A percentile compares a stretch with the other conserved stretches of the same genome.
Conservation (phyloP, 768 basidiomycete genomes). For the Suillus clintonianus region DNA sequence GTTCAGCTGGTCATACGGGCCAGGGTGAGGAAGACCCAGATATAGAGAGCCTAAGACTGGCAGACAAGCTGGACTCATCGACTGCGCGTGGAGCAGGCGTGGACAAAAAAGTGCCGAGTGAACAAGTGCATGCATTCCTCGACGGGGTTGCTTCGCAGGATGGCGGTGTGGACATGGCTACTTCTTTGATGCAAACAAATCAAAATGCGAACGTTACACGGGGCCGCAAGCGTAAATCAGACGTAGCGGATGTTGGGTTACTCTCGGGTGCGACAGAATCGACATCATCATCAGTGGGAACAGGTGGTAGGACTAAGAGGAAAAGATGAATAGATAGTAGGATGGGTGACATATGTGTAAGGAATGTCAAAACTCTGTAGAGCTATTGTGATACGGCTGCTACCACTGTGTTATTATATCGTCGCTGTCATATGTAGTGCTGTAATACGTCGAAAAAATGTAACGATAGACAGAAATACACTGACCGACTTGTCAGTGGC, state of each 20-base stretch:
- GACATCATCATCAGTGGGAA: conserved; percentile 6
- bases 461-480: neutral
- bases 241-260: conserved; percentile 18
- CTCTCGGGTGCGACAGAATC: neutral
- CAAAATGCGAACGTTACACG: conserved; percentile 6
- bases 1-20: conserved; percentile 16
- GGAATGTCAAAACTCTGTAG: neutral
- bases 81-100: conserved; percentile 32
- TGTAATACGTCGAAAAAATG: conserved; percentile 3
- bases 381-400: neutral
- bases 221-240: conserved; percentile 44
- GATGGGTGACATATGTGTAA: neutral
- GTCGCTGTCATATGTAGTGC: conserved; percentile 5
- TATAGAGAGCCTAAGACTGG: conserved; percentile 26
- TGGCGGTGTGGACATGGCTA: conserved; percentile 11
- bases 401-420: neutral
- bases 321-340: conserved; percentile 25
- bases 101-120: conserved; percentile 29
- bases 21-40: conserved; percentile 31
- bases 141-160: conserved; percentile 43
- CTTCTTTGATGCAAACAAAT: neutral
- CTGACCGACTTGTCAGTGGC: neutral
- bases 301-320: conserved; percentile 26
- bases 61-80: conserved; percentile 33
- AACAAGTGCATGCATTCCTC: conserved; percentile 44